phyloP scores from a whole-genome alignment of 306 rosid species.

The Begonia peltatifolia region DNA sequence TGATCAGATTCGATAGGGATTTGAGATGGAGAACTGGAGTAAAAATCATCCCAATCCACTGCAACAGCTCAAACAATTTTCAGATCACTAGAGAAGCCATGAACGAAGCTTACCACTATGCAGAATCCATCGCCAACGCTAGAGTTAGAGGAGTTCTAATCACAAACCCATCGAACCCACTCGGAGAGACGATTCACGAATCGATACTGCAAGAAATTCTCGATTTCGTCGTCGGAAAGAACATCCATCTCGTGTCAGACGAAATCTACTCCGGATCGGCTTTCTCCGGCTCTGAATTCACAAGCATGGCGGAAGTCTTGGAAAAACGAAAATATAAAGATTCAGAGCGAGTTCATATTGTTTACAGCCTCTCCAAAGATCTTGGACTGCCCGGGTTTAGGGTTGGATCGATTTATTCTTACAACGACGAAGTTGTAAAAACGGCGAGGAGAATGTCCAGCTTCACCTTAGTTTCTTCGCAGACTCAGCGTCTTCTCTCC shows the following conservation, averaged over 20 bases:
- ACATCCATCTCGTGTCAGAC: slow-evolving; percentile 84
- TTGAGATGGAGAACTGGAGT: slow-evolving; percentile 93
- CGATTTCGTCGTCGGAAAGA: slow-evolving; percentile 47
- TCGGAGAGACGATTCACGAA: slow-evolving; percentile 54
- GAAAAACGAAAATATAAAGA: slow-evolving; percentile 20
- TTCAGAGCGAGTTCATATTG: slow-evolving; percentile 77
- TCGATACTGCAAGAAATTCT: slow-evolving; percentile 42
- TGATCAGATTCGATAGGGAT: slow-evolving; percentile 74
- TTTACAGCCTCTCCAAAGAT: slow-evolving; percentile 86
- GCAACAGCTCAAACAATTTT: slow-evolving; percentile 68
- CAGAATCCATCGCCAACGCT: slow-evolving; percentile 25
- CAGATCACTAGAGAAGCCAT: slow-evolving; percentile 58
- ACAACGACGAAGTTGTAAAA: slow-evolving; percentile 68
- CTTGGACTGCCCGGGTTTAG: slow-evolving; percentile 87
- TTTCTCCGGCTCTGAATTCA: slow-evolving; percentile 48
- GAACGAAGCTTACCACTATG: slow-evolving; percentile 47
- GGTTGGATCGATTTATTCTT: slow-evolving; percentile 76
- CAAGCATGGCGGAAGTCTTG: slow-evolving; percentile 60
- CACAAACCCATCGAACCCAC: slow-evolving; percentile 87
- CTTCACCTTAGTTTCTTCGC: slow-evolving; percentile 76
- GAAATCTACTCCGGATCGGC: slow-evolving; percentile 92
- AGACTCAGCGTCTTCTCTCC: slow-evolving; percentile 67
- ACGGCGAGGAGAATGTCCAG: slow-evolving; percentile 91
- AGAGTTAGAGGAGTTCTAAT: slow-evolving; percentile 62
- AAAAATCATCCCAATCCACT: slow-evolving; percentile 70